Conservation (phyloP, 495 filamentous ascomycete species). For the Sphaerosporella brunnea region DNA sequence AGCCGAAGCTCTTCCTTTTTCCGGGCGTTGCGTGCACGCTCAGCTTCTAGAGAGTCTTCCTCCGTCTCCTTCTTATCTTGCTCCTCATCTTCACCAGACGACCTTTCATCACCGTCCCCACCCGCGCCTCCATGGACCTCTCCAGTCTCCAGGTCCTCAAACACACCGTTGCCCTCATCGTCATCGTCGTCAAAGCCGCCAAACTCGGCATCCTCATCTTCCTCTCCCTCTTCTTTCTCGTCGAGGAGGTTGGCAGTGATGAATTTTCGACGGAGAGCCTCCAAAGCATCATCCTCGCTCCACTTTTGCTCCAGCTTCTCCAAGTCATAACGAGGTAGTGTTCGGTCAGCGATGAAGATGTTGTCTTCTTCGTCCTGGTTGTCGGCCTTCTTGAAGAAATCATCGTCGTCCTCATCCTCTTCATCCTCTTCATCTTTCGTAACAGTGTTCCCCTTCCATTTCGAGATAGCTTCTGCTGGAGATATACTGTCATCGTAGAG, state of each 20-base stretch:
- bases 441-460: slow-evolving; percentile 53
- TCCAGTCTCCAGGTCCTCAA: slow-evolving; percentile 66
- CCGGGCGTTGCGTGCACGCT: slow-evolving; percentile 77
- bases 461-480: slow-evolving; percentile 52
- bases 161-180: slow-evolving; percentile 72
- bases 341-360: slow-evolving; percentile 44
- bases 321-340: slow-evolving; percentile 64
- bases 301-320: slow-evolving; percentile 67
- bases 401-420: slow-evolving; percentile 35
- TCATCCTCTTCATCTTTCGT: slow-evolving; percentile 28
- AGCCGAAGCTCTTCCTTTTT: slow-evolving; percentile 87
- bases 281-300: slow-evolving; percentile 58
- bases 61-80: slow-evolving; percentile 26
- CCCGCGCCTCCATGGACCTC: slow-evolving; percentile 28
- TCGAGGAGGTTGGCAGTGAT: slow-evolving; percentile 44
- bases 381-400: slow-evolving; percentile 67
- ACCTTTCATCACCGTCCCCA: slow-evolving; percentile 23
- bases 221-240: slow-evolving; percentile 32
- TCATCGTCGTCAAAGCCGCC: slow-evolving; percentile 32
- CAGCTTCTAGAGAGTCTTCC: slow-evolving; percentile 46
- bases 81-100: slow-evolving; percentile 22
- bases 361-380: slow-evolving; percentile 38
- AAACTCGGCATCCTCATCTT: slow-evolving; percentile 34
- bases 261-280: slow-evolving; percentile 55
- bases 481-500: slow-evolving; percentile 74